A percentile compares a stretch with the other conserved stretches of the same genome.
Conservation (phyloP, 495 filamentous ascomycete genomes). For the Penicillium dipodomyicola region DNA sequence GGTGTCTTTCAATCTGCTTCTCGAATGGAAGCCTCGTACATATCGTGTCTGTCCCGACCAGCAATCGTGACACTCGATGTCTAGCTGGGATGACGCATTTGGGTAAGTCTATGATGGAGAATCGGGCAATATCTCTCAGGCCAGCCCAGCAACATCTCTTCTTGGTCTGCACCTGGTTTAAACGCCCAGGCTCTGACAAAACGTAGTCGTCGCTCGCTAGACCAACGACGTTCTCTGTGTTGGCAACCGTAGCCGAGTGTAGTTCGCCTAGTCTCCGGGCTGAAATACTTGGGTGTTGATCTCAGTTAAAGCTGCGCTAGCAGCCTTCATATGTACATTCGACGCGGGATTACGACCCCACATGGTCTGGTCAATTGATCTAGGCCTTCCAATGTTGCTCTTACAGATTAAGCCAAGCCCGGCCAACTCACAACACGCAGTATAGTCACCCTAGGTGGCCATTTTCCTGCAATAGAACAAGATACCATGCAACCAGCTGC, state of each 20-base stretch:
- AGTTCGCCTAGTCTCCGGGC: neutral
- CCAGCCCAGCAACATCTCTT: neutral
- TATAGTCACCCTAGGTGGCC: neutral
- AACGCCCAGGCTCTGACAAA: neutral
- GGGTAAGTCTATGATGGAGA: slow-evolving; percentile 1
- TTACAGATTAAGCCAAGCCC: neutral
- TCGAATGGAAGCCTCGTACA: neutral
- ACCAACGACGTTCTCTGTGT: neutral
- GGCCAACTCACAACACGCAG: neutral
- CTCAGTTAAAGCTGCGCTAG: neutral
- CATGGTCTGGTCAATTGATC: neutral
- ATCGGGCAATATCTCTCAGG: neutral
- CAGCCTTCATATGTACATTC: neutral
- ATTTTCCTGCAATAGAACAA: neutral
- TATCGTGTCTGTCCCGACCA: neutral
- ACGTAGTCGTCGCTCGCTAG: slow-evolving; percentile 2
- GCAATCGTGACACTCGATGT: neutral
- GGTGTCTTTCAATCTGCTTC: neutral
- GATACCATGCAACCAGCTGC: neutral
- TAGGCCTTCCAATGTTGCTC: neutral
- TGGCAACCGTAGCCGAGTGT: neutral
- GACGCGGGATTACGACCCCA: neutral
- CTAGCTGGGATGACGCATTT: neutral
- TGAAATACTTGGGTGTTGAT: neutral
- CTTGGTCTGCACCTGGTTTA: neutral